phyloP scores from a whole-genome alignment of 2,329 filamentous ascomycete genomes.

The Aspergillus fructus region DNA sequence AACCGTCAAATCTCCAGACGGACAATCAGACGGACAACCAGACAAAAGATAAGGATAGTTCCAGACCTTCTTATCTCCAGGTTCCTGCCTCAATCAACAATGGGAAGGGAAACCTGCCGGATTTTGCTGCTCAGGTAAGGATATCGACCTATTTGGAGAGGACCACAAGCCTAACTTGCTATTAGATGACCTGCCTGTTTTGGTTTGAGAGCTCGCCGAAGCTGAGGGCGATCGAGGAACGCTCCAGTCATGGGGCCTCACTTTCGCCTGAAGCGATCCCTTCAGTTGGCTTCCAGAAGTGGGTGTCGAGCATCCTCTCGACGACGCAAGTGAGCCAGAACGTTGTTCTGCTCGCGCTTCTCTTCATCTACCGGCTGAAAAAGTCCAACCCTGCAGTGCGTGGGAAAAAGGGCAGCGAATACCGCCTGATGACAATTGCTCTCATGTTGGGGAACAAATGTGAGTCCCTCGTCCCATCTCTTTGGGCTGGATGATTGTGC shows the following conservation, averaged over 20 bases:
- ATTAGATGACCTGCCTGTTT: constrained; percentile 88
- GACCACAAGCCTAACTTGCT: constrained; percentile 9
- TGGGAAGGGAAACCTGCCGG: constrained; percentile 71
- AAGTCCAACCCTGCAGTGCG: constrained; percentile 84
- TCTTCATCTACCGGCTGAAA: constrained; percentile 93
- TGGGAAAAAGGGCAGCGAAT: constrained; percentile 91
- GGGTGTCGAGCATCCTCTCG: constrained; percentile 85
- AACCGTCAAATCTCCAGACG: constrained; percentile 21
- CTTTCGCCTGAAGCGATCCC: constrained; percentile 74
- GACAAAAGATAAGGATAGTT: constrained; percentile 32
- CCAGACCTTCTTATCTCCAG: constrained; percentile 57
- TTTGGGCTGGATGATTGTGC: neutral
- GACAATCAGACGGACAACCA: constrained; percentile 20
- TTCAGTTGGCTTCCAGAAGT: constrained; percentile 80
- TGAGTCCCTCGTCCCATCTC: constrained; percentile 34
- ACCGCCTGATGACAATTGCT: constrained; percentile 85
- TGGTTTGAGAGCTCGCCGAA: constrained; percentile 93
- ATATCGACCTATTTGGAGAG: neutral
- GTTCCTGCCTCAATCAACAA: constrained; percentile 75
- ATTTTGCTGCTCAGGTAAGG: constrained; percentile 77
- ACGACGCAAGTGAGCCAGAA: constrained; percentile 97
- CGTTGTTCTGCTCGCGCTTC: constrained; percentile 81
- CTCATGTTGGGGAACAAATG: constrained; percentile 98
- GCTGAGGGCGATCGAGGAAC: constrained; percentile 70
- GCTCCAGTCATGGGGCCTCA: constrained; percentile 46